Evolutionary conservation across 2,329 filamentous ascomycete genomes (phyloP), one percentile per base, ranked within the genome.

Genomic region (Ceratocystis colombiana): DNA sequence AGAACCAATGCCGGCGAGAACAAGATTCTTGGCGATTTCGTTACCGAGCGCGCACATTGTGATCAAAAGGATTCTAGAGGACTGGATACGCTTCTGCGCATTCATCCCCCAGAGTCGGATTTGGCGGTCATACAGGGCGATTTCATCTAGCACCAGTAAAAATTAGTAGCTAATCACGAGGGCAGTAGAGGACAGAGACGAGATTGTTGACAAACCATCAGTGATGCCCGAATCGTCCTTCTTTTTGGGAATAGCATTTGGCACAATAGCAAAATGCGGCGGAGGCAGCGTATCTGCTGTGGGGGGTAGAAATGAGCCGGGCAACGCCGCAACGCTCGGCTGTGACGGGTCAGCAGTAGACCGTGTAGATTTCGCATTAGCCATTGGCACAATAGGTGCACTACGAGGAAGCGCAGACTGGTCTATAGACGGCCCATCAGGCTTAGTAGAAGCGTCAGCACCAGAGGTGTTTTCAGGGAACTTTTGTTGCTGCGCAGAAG

Each of bases 81-180:
- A 88, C 71, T 93, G 90, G 67, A 99, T 91, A 73, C 88, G 90
- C 74, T 96, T 88, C 75, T 99, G 94, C 5, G 94, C 94, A 72
- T 94, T 87, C 73, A 97, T 89, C 55, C 94, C 94, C 94, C 94
- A 99, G 37, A 99, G 85, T 65, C 94, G 88, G 72, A 99, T 96
- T 75, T 99, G 94, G 62, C 94, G 87, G 77, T 99, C 94, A 75
- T 99, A 99, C 5, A 97, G 85, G 15, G 93, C 94, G 72, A 97
- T 96, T 74, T 99, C 94, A 76, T 97, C 94, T 90, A 68, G 25
- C n/a, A 41, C 8, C 59, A 57, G 30, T 22, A 28, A 4, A 25
- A 5, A 53, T 53, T 53, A 53, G 48, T 15, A 12, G 50, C 25
- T 46, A 37, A 37, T 64, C 30, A 61, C 12, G 15, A n/a, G 46